Evolutionary conservation across 257 asterid genomes (phyloP).

Genomic region (Capsicum rhomboideum): DNA sequence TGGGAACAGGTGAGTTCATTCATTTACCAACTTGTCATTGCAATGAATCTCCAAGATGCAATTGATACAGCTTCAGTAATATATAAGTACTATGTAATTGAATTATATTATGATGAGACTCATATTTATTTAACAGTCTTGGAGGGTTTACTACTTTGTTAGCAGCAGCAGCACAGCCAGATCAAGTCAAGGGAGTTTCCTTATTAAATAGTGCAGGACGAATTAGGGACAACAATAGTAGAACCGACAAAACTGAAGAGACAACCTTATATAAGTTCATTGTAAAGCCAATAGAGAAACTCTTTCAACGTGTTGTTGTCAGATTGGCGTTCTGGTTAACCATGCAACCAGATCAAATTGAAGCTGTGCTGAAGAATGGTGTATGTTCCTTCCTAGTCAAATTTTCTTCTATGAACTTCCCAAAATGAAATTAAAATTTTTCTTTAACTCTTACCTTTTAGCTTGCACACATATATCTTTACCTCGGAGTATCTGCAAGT

Average conservation of each 20-base stretch:
- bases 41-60: background rate
- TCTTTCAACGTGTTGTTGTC: constrained; percentile 68
- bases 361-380: constrained; percentile 83
- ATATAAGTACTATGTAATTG: background rate
- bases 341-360: constrained; percentile 75
- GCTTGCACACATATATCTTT: background rate
- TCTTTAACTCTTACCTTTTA: background rate
- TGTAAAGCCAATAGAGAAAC: constrained; percentile 59
- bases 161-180: constrained; percentile 55
- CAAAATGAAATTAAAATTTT: background rate
- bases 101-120: background rate
- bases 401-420: background rate
- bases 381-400: constrained; percentile 3
- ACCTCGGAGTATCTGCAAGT: background rate
- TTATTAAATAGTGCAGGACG: constrained; percentile 79
- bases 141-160: constrained; percentile 95
- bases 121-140: constrained; percentile 42
- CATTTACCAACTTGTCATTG: background rate
- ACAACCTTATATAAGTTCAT: constrained; percentile 35
- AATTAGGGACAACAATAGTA: constrained; percentile 48
- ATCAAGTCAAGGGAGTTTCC: constrained; percentile 70
- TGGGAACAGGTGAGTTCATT: constrained; percentile 61
- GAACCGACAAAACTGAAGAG: constrained; percentile 40
- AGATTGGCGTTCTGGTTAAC: constrained; percentile 89
- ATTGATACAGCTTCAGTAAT: background rate